These are phyloP conservation scores for Vitis rupestris DNA, from an alignment of 164 flowering plant species.

Conservation along the genomic window DNA sequence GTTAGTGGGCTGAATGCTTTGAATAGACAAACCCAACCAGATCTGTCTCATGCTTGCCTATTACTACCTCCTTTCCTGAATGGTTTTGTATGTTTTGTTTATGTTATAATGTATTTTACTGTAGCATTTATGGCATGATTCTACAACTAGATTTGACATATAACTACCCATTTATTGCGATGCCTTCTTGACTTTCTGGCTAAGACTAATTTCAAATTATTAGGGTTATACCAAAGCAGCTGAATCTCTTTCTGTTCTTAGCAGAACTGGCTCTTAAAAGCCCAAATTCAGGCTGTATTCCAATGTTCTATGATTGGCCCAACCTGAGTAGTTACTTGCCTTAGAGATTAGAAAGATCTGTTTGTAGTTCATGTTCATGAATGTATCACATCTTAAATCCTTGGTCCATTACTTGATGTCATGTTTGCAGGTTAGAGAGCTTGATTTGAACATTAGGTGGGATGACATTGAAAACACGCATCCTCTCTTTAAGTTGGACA, in stretches of 20 bases:
- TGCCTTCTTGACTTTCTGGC: not conserved
- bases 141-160: not conserved
- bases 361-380: not conserved
- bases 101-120: not conserved
- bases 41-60: not conserved
- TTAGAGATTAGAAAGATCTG: not conserved
- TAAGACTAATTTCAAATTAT: not conserved
- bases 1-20: not conserved
- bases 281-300: not conserved
- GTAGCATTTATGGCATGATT: not conserved
- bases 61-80: not conserved
- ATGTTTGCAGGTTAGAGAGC: slow-evolving; percentile 72
- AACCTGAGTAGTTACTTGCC: not conserved
- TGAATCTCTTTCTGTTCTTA: not conserved
- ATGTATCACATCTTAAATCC: not conserved
- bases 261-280: not conserved
- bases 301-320: not conserved
- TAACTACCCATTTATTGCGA: not conserved
- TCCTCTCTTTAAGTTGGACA: slow-evolving; percentile 41
- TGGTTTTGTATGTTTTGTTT: not conserved
- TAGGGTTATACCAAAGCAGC: not conserved
- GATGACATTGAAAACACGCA: slow-evolving; percentile 67
- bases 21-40: not conserved
- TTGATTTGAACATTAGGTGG: slow-evolving; percentile 75
- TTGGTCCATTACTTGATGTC: slow-evolving; percentile 10